Conservation (phyloP, 768 basidiomycete species). For the Tulasnella sp. region DNA sequence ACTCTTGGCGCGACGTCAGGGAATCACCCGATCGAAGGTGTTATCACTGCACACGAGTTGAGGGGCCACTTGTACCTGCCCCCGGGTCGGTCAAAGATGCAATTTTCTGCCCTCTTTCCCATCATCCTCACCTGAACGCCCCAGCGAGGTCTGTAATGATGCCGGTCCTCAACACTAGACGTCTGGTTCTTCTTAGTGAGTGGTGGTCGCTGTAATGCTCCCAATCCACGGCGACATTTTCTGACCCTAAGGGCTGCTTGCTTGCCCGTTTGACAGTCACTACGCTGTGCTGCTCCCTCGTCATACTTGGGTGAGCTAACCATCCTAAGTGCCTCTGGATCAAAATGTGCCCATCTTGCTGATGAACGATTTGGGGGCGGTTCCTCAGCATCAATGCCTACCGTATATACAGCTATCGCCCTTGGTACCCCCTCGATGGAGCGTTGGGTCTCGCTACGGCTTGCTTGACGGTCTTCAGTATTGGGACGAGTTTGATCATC, state of each 20-base stretch:
- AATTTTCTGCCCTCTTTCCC: background rate
- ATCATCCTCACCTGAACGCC: background rate
- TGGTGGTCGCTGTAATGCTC: background rate
- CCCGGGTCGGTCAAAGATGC: background rate
- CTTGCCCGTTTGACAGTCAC: background rate
- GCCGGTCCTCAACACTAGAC: background rate
- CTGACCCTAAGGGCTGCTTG: background rate
- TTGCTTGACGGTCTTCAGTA: background rate
- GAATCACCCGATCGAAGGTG: background rate
- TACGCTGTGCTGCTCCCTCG: background rate
- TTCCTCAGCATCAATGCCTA: background rate
- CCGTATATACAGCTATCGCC: background rate
- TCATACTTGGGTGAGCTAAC: background rate
- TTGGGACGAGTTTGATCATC: background rate
- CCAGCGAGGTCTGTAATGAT: background rate
- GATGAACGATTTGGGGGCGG: background rate
- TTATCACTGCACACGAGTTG: background rate
- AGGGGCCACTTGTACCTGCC: background rate
- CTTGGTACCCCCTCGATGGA: background rate
- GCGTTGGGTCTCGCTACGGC: slow-evolving; percentile 19
- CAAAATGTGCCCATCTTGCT: background rate
- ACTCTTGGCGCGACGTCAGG: background rate
- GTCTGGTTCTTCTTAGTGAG: background rate
- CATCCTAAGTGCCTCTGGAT: background rate
- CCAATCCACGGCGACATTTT: background rate